These are phyloP conservation scores for Agarophyton chilense DNA, from an alignment of 23 red algal genomes.

Conservation along the genomic window DNA sequence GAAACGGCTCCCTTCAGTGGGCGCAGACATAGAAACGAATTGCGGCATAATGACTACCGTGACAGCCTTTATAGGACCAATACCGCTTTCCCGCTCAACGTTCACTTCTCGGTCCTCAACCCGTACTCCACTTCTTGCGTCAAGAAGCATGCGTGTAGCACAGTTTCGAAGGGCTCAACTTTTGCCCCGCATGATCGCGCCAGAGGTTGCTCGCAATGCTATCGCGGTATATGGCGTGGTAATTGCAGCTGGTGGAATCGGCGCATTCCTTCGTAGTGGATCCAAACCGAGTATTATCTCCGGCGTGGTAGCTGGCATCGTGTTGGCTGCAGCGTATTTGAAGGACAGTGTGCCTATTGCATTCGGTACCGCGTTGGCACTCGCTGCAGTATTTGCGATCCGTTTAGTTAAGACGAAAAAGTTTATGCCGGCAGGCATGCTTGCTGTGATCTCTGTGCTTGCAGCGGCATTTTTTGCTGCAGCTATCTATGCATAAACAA, in stretches of 20 bases:
- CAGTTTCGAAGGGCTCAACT: too few relatives aligned
- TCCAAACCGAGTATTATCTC: conserved; percentile 65
- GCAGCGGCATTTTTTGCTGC: conserved; percentile 76
- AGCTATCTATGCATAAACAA: conserved; percentile 38
- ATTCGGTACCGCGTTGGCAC: conserved; percentile 59
- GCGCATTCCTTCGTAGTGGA: conserved; percentile 64
- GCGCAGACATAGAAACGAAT: too few relatives aligned
- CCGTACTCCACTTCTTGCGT: too few relatives aligned
- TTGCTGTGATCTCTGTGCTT: conserved; percentile 68
- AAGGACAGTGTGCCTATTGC: conserved; percentile 69
- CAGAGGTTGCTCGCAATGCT: conserved; percentile 32
- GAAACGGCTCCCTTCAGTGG: too few relatives aligned
- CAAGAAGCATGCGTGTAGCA: too few relatives aligned
- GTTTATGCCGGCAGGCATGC: conserved; percentile 85
- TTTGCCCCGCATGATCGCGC: conserved; percentile 28
- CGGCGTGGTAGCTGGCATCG: conserved; percentile 67
- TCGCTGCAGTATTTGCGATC: conserved; percentile 78
- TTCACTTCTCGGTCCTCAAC: too few relatives aligned
- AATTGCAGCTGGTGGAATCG: conserved; percentile 77
- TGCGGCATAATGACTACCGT: too few relatives aligned
- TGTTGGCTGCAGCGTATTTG: conserved; percentile 71
- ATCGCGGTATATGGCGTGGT: conserved; percentile 76
- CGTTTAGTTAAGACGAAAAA: conserved; percentile 89
- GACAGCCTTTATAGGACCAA: too few relatives aligned
- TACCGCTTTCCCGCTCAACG: too few relatives aligned